A percentile compares a stretch with the other conserved stretches of the same genome.
Evolutionary conservation across 192 early-diverging fungal genomes (phyloP).

Genomic region (Coemansia sp.): DNA sequence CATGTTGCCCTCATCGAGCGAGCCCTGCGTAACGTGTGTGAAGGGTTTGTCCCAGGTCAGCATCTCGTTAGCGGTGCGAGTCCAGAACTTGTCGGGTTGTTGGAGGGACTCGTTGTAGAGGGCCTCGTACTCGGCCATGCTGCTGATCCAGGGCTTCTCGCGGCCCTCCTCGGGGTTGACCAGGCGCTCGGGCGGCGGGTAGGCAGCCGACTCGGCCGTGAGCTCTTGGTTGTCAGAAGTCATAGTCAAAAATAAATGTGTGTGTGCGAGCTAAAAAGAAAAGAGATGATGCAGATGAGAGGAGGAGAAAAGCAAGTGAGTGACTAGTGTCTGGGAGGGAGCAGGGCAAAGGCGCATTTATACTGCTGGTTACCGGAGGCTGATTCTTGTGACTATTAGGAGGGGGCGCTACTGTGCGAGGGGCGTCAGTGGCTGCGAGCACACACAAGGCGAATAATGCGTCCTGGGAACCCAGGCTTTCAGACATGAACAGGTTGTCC

Average conservation of each 20-base stretch:
- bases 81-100: conserved; percentile 81
- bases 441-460: neutral
- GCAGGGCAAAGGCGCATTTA: neutral
- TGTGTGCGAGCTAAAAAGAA: neutral
- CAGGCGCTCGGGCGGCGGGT: conserved; percentile 65
- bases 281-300: neutral
- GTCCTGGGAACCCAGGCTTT: neutral
- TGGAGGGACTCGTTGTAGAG: conserved; percentile 79
- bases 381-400: neutral
- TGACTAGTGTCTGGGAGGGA: neutral
- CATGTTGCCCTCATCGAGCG: conserved; percentile 80
- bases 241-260: conserved; percentile 18
- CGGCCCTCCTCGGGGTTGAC: conserved; percentile 50
- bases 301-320: neutral
- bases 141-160: conserved; percentile 67
- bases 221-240: conserved; percentile 38
- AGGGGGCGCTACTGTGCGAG: neutral
- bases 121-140: conserved; percentile 76
- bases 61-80: conserved; percentile 76
- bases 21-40: conserved; percentile 66
- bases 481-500: neutral
- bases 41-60: conserved; percentile 84
- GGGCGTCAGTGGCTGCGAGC: neutral
- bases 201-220: conserved; percentile 21
- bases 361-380: neutral